Base-by-base conservation (phyloP, 352 stramenopile species). In the Globisporangium nunn region DNA sequence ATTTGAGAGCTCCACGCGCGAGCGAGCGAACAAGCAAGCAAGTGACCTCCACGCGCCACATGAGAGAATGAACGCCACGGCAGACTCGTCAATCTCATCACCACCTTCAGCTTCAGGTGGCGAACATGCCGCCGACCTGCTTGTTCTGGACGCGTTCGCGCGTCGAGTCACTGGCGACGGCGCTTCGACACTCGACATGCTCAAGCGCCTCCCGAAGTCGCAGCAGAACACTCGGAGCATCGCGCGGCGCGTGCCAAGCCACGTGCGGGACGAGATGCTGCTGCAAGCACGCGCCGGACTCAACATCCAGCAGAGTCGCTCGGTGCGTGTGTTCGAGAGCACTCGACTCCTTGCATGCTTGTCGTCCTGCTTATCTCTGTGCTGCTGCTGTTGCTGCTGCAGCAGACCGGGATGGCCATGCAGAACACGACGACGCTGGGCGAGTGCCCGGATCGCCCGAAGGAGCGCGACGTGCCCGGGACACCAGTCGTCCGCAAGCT, bases 121-220 rank as follows among this genome's bases (percentile, higher is more conserved):
- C 53, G 50, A 28, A 17, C 53, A 6, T 0, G 60, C 39, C 18
- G 61, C 43, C 6, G 59, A 59, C 15, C 59, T 56, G 39, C 29
- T 64, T 23, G 23, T 23, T 1, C 58, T 81, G 29, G 54, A 78
- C 44, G 47, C 39, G 31, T 75, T 70, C 53, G 53, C 56, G 31
- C 52, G 49, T 40, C 60, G 60, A 41, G 54, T 44, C 62, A 66
- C 59, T n/a, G 68, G 60, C 50, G 50, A 37, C n/a, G 50, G 50
- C 40, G 58, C 79, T 8, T 90, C 80, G 30, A 87, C 80, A 29
- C 68, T 90, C 50, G 80, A 90, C 30, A 63, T 90, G 33, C 59
- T 90, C 60, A 71, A 78, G 63, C 62, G 68, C 1, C 55, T 70
- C 41, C 59, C 61, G n/a, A 52, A 54, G 2, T 43, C 45, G 10